Conservation (phyloP, 2,329 filamentous ascomycete genomes). For the Verruconis gallopava region DNA sequence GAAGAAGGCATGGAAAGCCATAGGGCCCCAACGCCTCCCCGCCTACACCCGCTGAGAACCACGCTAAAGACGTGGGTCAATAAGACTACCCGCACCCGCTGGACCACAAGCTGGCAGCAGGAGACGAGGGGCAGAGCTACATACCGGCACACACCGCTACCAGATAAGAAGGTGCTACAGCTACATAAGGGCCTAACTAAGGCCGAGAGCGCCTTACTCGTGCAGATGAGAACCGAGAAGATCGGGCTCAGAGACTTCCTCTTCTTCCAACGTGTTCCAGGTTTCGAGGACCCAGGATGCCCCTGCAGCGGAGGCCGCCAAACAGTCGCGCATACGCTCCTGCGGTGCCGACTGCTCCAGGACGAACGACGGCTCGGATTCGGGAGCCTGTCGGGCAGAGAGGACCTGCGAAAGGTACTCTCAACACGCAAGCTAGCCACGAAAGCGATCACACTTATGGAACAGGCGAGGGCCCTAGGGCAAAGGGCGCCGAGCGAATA, state of each 20-base stretch:
- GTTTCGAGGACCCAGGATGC: slow-evolving; percentile 19
- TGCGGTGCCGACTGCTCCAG: slow-evolving; percentile 19
- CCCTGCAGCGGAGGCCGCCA: slow-evolving; percentile 14
- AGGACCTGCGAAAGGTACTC: slow-evolving; percentile 13
- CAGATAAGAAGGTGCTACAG: slow-evolving; percentile 9
- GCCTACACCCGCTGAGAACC: slow-evolving; percentile 11
- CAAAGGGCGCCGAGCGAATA: neutral
- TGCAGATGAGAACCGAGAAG: slow-evolving; percentile 18
- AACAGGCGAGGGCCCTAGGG: slow-evolving; percentile 2
- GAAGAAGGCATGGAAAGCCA: slow-evolving; percentile 7
- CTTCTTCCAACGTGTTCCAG: slow-evolving; percentile 19
- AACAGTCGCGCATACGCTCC: slow-evolving; percentile 20
- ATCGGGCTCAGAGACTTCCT: slow-evolving; percentile 19
- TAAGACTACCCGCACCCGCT: slow-evolving; percentile 14
- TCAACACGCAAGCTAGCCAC: slow-evolving; percentile 13
- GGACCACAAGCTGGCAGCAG: slow-evolving; percentile 13
- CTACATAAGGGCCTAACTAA: slow-evolving; percentile 12
- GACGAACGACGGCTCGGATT: slow-evolving; percentile 15
- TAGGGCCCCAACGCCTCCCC: slow-evolving; percentile 10
- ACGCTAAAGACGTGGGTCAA: slow-evolving; percentile 12
- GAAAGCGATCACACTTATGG: slow-evolving; percentile 10
- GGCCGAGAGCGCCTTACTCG: slow-evolving; percentile 18
- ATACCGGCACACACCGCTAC: slow-evolving; percentile 13
- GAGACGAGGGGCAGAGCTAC: slow-evolving; percentile 15
- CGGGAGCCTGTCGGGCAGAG: slow-evolving; percentile 12